These are phyloP conservation scores for Mortierella sp. DNA, from an alignment of 371 early-diverging fungal genomes.

Conservation along the genomic window DNA sequence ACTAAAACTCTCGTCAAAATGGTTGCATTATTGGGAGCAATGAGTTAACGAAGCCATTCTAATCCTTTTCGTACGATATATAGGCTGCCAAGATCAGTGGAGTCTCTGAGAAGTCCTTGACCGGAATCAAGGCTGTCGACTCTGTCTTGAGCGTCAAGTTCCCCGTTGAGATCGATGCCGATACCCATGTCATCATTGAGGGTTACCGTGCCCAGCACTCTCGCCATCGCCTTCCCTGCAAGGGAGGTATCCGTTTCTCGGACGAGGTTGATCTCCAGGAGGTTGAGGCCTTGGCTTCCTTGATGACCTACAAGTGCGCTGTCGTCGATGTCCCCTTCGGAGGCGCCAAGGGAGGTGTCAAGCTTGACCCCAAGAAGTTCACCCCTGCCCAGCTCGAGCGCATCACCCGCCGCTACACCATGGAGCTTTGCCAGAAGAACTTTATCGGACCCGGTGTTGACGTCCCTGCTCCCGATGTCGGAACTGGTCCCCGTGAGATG, in stretches of 20 bases:
- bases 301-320: conserved; percentile 95
- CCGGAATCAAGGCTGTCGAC: conserved; percentile 85
- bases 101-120: conserved; percentile 74
- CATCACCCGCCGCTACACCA: conserved; percentile 90
- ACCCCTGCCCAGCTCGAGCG: conserved; percentile 83
- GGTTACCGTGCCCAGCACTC: conserved; percentile 93
- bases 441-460: conserved; percentile 89
- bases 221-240: conserved; percentile 87
- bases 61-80: not conserved
- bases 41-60: too few relatives aligned
- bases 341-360: conserved; percentile 91
- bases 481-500: conserved; percentile 89
- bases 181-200: conserved; percentile 80
- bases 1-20: too few relatives aligned
- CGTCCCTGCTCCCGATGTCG: conserved; percentile 94
- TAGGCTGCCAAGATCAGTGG: conserved; percentile 78
- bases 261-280: conserved; percentile 88
- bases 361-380: conserved; percentile 85
- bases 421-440: conserved; percentile 93
- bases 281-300: conserved; percentile 82
- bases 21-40: too few relatives aligned
- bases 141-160: conserved; percentile 85
- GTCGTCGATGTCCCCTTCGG: conserved; percentile 92
- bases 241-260: conserved; percentile 89
- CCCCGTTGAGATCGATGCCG: conserved; percentile 83